Evolutionary conservation across 805 yeast genomes (phyloP).

Genomic region (Metschnikowia hibisci): DNA sequence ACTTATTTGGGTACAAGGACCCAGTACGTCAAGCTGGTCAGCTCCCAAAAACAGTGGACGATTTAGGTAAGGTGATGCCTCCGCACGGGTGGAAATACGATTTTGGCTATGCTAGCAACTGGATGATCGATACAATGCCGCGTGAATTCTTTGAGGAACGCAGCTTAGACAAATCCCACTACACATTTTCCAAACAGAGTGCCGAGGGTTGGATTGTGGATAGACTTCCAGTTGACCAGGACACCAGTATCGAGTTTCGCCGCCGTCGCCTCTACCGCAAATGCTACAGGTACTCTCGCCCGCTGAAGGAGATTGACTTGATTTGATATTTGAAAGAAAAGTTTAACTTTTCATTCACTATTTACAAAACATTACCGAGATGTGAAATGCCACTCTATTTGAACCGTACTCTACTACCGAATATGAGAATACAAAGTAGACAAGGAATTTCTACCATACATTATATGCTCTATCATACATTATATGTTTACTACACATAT

Average conservation of each 20-base stretch:
- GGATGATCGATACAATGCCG: slow-evolving; percentile 63
- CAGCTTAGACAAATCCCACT: slow-evolving; percentile 20
- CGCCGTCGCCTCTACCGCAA: slow-evolving; percentile 54
- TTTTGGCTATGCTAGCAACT: slow-evolving; percentile 44
- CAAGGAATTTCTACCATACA: too few relatives aligned
- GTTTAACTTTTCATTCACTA: neutral
- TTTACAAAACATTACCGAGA: neutral
- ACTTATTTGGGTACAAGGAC: slow-evolving; percentile 51
- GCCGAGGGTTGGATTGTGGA: slow-evolving; percentile 50
- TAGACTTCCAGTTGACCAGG: slow-evolving; percentile 32
- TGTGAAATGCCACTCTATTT: too few relatives aligned
- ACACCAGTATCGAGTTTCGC: slow-evolving; percentile 46
- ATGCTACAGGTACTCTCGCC: slow-evolving; percentile 42
- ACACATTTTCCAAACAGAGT: slow-evolving; percentile 26
- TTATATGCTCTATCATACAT: too few relatives aligned
- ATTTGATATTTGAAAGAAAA: neutral
- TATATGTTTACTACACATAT: too few relatives aligned
- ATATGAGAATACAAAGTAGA: too few relatives aligned
- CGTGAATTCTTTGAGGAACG: slow-evolving; percentile 49
- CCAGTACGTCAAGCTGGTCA: slow-evolving; percentile 37
- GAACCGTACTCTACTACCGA: too few relatives aligned
- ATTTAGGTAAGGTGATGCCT: slow-evolving; percentile 53
- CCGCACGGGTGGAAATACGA: slow-evolving; percentile 76
- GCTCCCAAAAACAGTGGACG: slow-evolving; percentile 62
- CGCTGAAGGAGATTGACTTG: slow-evolving; percentile 7